Evolutionary conservation across 129 eudicot species (phyloP).

Genomic region (Kitagawia praeruptora): DNA sequence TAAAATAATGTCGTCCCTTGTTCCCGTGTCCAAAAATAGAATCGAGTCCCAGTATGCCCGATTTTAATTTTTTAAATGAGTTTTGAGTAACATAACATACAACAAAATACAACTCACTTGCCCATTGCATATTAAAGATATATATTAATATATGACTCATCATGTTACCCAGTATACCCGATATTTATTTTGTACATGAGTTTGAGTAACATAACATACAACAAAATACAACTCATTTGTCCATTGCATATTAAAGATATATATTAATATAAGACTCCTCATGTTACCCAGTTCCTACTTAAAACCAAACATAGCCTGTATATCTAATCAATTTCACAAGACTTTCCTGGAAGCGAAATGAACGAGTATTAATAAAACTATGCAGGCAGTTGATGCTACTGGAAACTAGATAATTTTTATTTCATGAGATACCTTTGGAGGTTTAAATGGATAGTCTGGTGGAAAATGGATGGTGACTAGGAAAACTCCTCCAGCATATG

Average conservation of each 20-base stretch:
- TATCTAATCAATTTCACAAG: neutral
- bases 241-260: neutral
- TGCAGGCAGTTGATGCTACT: neutral
- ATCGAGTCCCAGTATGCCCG: neutral
- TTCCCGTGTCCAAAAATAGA: neutral
- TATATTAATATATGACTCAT: too few relatives aligned
- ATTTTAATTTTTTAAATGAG: too few relatives aligned
- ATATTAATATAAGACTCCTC: neutral
- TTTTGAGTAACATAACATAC: neutral
- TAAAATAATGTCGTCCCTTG: neutral
- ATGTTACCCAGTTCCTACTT: neutral
- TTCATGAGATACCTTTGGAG: slow-evolving; percentile 2
- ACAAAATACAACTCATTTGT: neutral
- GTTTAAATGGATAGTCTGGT: slow-evolving; percentile 5
- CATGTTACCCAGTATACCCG: neutral
- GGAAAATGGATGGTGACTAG: slow-evolving; percentile 4
- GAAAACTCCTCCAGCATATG: slow-evolving; percentile 7
- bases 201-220: neutral
- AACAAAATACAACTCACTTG: neutral
- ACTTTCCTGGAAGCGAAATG: neutral
- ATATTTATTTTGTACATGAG: too few relatives aligned
- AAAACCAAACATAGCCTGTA: neutral
- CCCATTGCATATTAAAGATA: neutral
- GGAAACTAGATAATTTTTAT: neutral
- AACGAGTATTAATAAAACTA: neutral